These are phyloP conservation scores for Rubus parviflorus DNA, from an alignment of 306 rosid species.

Conservation along the genomic window DNA sequence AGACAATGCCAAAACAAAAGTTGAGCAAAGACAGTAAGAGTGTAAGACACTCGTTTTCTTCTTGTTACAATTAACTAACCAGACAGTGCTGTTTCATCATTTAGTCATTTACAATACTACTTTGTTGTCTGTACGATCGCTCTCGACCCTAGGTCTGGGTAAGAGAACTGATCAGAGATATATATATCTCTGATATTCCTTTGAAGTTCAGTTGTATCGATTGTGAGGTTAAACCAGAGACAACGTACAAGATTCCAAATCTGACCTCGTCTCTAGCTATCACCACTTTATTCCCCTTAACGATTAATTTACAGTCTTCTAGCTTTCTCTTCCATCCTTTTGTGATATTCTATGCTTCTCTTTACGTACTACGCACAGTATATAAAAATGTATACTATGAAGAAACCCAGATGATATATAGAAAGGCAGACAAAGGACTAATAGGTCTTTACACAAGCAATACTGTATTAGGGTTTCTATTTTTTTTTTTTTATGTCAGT, in stretches of 20 bases:
- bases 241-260: constrained; percentile 31
- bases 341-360: constrained; percentile 14
- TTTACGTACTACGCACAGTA: not conserved
- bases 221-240: constrained; percentile 7
- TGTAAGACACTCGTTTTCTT: not conserved
- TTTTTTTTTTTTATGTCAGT: not conserved
- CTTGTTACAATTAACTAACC: not conserved
- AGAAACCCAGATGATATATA: not conserved
- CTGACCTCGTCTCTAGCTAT: constrained; percentile 30
- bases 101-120: not conserved
- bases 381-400: not conserved
- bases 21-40: too few species aligned
- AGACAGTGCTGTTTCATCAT: not conserved
- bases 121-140: not conserved
- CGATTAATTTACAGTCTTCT: not conserved
- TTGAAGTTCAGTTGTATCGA: not conserved
- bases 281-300: constrained; percentile 41
- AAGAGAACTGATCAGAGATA: not conserved
- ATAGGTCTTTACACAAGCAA: not conserved
- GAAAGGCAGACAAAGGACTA: not conserved
- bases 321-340: constrained; percentile 9
- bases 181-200: not conserved
- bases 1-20: too few species aligned
- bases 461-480: not conserved
- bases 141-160: not conserved